Conservation (phyloP, 2,329 filamentous ascomycete species). For the Fusarium acutatum region DNA sequence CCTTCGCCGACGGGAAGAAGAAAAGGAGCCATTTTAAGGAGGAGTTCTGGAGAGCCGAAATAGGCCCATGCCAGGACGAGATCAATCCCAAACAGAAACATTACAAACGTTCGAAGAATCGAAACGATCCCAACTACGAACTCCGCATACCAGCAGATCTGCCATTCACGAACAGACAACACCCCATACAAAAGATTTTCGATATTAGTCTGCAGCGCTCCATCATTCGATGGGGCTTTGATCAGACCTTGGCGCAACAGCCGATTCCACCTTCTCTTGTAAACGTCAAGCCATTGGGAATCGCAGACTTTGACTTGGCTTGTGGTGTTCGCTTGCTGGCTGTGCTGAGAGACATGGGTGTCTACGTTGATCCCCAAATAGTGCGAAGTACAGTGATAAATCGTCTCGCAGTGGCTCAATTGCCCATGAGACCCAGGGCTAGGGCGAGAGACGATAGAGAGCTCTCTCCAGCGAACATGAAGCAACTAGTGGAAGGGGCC, state of each 20-base stretch:
- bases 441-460: conserved; percentile 45
- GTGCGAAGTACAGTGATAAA: conserved; percentile 42
- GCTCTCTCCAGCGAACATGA: conserved; percentile 43
- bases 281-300: conserved; percentile 3
- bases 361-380: conserved; percentile 46
- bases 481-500: conserved; percentile 45
- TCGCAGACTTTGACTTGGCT: conserved; percentile 46
- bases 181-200: conserved; percentile 60
- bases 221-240: conserved; percentile 58
- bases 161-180: conserved; percentile 50
- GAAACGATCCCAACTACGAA: not conserved
- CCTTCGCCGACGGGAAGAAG: conserved; percentile 5
- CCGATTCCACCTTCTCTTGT: conserved; percentile 23
- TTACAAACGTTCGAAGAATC: not conserved
- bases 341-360: conserved; percentile 46
- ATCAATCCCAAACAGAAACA: not conserved
- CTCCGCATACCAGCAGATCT: conserved; percentile 52
- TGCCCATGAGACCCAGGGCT: conserved; percentile 41
- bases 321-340: conserved; percentile 50
- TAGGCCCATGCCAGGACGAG: conserved; percentile 18
- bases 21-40: conserved; percentile 30
- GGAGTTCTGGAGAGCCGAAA: conserved; percentile 37
- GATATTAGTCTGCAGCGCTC: conserved; percentile 48
- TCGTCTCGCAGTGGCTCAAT: conserved; percentile 43
- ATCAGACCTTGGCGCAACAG: conserved; percentile 44